Conservation (phyloP, 805 yeast genomes). For the Sungouiella blattae region DNA sequence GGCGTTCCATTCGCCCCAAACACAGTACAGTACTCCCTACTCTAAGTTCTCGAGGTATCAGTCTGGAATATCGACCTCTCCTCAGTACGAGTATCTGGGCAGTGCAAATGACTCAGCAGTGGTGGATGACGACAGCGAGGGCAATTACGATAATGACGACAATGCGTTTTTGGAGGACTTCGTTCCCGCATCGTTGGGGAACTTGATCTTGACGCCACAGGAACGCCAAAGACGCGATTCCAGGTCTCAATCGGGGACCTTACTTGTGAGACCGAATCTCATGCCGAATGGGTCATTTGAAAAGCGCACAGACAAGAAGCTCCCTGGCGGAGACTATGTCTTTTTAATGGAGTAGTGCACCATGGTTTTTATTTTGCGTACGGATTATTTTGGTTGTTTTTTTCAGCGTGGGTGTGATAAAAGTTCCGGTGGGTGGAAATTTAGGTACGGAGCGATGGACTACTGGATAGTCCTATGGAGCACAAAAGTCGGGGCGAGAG, state of each 20-base stretch:
- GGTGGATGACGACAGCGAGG: constrained; percentile 30
- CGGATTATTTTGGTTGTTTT: too few species aligned
- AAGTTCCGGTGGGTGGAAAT: too few species aligned
- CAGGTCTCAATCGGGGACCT: constrained; percentile 47
- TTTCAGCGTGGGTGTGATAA: too few species aligned
- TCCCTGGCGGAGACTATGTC: constrained; percentile 23
- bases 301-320: constrained; percentile 2
- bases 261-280: constrained; percentile 34
- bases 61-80: constrained; percentile 6
- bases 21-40: constrained; percentile 1
- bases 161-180: constrained; percentile 62
- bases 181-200: constrained; percentile 79
- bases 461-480: too few species aligned
- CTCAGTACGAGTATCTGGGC: too few species aligned
- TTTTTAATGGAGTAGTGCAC: constrained; percentile 45
- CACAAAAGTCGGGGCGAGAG: too few species aligned
- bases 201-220: constrained; percentile 70
- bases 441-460: too few species aligned
- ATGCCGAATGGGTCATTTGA: constrained; percentile 8
- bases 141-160: constrained; percentile 27
- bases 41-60: constrained; percentile 1
- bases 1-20: neutral
- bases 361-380: too few species aligned
- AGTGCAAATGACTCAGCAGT: constrained; percentile 22
- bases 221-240: constrained; percentile 70